phyloP scores from a whole-genome alignment of 495 filamentous ascomycete species.

The Talaromyces thailandensis region DNA sequence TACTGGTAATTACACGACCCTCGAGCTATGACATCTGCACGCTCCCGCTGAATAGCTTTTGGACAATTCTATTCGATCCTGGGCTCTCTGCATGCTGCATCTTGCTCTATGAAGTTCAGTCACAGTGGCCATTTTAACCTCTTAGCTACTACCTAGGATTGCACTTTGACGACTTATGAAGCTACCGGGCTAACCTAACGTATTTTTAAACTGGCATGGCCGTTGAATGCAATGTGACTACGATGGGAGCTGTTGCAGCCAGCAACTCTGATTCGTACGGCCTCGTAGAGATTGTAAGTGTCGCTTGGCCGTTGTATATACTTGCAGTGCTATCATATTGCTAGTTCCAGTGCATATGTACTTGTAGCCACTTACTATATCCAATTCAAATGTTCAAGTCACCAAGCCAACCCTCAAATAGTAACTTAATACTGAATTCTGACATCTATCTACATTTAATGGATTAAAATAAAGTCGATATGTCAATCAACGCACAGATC shows the following conservation, averaged over 20 bases:
- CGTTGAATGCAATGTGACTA: not conserved
- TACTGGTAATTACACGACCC: not conserved
- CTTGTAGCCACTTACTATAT: not conserved
- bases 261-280: not conserved
- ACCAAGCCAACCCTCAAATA: not conserved
- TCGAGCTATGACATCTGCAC: not conserved
- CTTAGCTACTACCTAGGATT: not conserved
- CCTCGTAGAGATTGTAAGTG: not conserved
- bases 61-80: not conserved
- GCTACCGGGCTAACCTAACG: not conserved
- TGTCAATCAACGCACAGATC: not conserved
- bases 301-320: not conserved
- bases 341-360: not conserved
- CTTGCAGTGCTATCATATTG: not conserved
- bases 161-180: not conserved
- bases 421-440: not conserved
- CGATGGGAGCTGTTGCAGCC: not conserved
- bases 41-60: not conserved
- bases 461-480: not conserved
- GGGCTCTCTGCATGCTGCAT: not conserved
- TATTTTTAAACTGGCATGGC: not conserved
- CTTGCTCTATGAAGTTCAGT: not conserved
- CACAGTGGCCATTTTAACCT: too few species aligned
- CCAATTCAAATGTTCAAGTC: not conserved
- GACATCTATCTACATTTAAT: not conserved